Base-by-base conservation (phyloP, 1,139 yeast genomes). In the Groenewaldozyma auringiensis region DNA sequence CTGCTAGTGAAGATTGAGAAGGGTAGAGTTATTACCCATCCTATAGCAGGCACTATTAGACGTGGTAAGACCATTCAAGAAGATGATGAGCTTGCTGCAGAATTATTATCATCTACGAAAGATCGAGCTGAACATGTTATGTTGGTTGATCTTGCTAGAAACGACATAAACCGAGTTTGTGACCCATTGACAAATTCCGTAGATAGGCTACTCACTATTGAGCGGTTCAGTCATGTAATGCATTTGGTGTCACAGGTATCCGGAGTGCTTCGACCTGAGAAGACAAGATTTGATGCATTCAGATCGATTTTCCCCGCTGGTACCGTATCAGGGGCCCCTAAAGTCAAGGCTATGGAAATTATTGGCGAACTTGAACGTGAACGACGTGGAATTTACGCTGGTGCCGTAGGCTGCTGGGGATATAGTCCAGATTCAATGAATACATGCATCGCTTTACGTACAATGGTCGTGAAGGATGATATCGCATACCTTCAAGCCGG, bases 321-420 rank as follows among this genome's bases (percentile, higher is more conserved):
- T 40, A 92, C 98, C 1, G 97, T 92, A 13, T 83, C 95, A 51
- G 98, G 98, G 36, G 97, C 98, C 1, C 98, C 98, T 47, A 92
- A 92, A 67, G 95, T 92, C 42, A 79, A 79, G 55, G 98, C 98
- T 8, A 92, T 92, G 98, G 94, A 89, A 65, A 72, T 92, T 43
- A 87, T 92, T 59, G 83, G 84, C 25, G 95, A 86, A 61, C 70
- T 92, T 44, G 98, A 92, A 63, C 74, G 78, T 53, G 97, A 92
- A 62, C 86, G 88, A 61, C 76, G 98, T 60, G 98, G 98, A 38
- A 89, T 89, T 13, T 92, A 92, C 62, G 98, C 98, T 1, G 98
- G 98, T 52, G 98, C 98, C 1, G 96, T 92, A n/a, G 98, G 98
- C 9, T 84, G 85, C 64, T 92, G 96, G 96, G 89, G 95, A 1